These are phyloP conservation scores for Botrytis cinerea DNA, from an alignment of 2,329 filamentous ascomycete species.

Conservation along the genomic window DNA sequence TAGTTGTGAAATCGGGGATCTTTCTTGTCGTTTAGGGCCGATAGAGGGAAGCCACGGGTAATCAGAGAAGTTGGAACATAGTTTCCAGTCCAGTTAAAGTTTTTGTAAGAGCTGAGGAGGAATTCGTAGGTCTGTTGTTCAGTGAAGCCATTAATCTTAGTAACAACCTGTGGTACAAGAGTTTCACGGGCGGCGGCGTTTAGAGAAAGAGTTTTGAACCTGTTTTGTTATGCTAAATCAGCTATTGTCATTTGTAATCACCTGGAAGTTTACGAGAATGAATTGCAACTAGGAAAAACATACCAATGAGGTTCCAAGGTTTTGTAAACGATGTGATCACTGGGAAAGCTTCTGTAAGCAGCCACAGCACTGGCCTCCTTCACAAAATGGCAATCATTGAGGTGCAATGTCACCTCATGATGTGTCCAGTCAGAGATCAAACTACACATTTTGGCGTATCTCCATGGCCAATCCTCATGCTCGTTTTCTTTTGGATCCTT, in stretches of 20 bases:
- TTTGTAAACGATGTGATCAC: conserved; percentile 24
- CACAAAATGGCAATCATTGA: conserved; percentile 27
- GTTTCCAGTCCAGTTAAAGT: conserved; percentile 25
- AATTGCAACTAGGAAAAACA: background rate
- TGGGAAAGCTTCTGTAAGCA: conserved; percentile 22
- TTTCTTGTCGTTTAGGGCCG: conserved; percentile 38
- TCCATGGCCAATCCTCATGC: conserved; percentile 52
- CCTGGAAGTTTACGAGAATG: too few species aligned
- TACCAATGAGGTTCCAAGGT: conserved; percentile 26
- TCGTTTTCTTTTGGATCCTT: conserved; percentile 41
- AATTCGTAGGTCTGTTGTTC: conserved; percentile 20
- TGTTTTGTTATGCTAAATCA: background rate
- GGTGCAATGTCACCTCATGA: conserved; percentile 24
- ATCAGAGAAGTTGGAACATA: conserved; percentile 51
- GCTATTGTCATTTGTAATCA: background rate
- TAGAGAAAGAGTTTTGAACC: conserved; percentile 23
- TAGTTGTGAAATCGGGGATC: conserved; percentile 50
- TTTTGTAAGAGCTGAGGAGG: conserved; percentile 24
- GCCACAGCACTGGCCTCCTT: conserved; percentile 24
- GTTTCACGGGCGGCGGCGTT: conserved; percentile 19
- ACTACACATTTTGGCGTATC: conserved; percentile 34
- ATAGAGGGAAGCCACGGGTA: conserved; percentile 47
- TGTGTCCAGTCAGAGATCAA: conserved; percentile 16
- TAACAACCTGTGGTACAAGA: conserved; percentile 13
- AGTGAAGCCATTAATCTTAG: conserved; percentile 20